phyloP scores from a whole-genome alignment of 2,329 filamentous ascomycete species.

The Helicocarpus griseus region DNA sequence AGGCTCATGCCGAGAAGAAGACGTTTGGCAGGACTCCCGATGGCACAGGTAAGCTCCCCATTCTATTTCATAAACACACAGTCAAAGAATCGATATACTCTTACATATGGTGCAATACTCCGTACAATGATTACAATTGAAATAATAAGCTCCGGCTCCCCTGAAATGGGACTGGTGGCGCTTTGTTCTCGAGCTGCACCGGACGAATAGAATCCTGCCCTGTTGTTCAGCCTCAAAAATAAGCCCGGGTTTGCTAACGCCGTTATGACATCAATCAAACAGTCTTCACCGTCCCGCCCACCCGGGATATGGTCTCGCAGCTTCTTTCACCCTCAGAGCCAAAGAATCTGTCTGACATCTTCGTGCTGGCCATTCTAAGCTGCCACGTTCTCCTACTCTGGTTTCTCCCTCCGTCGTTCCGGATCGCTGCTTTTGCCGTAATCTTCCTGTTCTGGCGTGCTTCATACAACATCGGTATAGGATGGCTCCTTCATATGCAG shows the following conservation, averaged over 20 bases:
- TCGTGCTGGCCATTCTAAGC: slow-evolving; percentile 69
- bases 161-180: not conserved
- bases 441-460: slow-evolving; percentile 89
- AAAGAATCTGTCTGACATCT: slow-evolving; percentile 81
- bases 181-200: not conserved
- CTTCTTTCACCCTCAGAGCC: slow-evolving; percentile 87
- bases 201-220: not conserved
- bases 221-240: not conserved
- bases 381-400: slow-evolving; percentile 66
- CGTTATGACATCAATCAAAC: not conserved
- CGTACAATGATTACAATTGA: no score
- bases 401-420: slow-evolving; percentile 57
- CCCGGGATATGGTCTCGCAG: slow-evolving; percentile 98
- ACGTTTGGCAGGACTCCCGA: slow-evolving; percentile 87
- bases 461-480: slow-evolving; percentile 89
- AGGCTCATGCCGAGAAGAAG: slow-evolving; percentile 46
- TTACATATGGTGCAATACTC: not conserved
- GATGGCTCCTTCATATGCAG: slow-evolving; percentile 77
- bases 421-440: slow-evolving; percentile 67
- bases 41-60: slow-evolving; percentile 63
- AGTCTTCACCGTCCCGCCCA: slow-evolving; percentile 95
- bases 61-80: not conserved
- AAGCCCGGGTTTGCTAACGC: not conserved
- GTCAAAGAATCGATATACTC: no score
- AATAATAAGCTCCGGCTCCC: not conserved